A percentile compares a stretch with the other conserved stretches of the same genome.
Conservation (phyloP, 768 basidiomycete species). For the Infundibulicybe gibba region DNA sequence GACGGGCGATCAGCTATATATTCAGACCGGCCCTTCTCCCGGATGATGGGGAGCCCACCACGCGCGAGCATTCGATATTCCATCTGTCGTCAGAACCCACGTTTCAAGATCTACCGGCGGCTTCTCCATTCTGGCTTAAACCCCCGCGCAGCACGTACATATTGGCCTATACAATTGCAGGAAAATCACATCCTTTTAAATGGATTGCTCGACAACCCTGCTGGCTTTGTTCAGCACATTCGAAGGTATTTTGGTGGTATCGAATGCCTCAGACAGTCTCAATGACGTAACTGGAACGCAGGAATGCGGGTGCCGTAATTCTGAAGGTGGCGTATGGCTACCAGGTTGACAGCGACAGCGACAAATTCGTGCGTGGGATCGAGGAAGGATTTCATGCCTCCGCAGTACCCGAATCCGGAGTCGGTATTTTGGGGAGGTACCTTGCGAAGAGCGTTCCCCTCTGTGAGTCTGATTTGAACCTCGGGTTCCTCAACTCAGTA, state of each 20-base stretch:
- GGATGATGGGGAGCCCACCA: not conserved
- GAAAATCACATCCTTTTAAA: not conserved
- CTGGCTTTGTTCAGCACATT: not conserved
- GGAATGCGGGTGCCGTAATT: slow-evolving; percentile 13
- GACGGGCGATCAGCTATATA: not conserved
- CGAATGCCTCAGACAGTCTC: too few relatives aligned
- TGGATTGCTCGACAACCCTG: not conserved
- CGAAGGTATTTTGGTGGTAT: too few relatives aligned
- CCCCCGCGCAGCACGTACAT: not conserved
- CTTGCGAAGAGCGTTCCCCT: slow-evolving; percentile 22
- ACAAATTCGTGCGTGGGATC: slow-evolving; percentile 16
- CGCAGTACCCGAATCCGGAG: slow-evolving; percentile 12
- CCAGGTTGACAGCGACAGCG: slow-evolving; percentile 14
- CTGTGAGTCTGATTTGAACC: too few relatives aligned
- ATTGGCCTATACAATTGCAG: not conserved
- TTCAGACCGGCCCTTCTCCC: not conserved
- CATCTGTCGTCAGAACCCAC: not conserved
- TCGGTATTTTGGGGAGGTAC: slow-evolving; percentile 8
- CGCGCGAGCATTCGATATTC: not conserved
- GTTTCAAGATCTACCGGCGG: too few relatives aligned
- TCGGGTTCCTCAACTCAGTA: not conserved
- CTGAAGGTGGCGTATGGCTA: slow-evolving; percentile 24
- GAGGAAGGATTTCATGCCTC: slow-evolving; percentile 14
- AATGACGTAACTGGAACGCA: too few relatives aligned
- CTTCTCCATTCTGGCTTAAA: too few relatives aligned